Conservation (phyloP, 192 early-diverging fungal species). For the Entophlyctis luteolus region DNA sequence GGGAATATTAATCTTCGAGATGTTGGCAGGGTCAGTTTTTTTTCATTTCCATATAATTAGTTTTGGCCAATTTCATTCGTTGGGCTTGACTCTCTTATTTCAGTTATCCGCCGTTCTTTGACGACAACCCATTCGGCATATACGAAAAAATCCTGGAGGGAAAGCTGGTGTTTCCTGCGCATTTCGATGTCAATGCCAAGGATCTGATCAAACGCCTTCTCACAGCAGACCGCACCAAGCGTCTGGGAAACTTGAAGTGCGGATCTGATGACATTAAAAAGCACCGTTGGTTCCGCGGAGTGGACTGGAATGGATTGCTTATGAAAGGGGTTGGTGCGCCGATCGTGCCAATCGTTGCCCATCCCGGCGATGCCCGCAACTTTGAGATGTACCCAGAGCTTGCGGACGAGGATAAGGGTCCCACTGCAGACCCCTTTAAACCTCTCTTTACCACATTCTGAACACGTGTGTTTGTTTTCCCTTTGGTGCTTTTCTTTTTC, state of each 20-base stretch:
- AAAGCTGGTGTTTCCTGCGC: constrained; percentile 62
- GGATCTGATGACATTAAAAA: constrained; percentile 83
- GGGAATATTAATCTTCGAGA: constrained; percentile 94
- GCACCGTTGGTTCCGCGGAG: constrained; percentile 88
- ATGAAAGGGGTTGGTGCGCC: constrained; percentile 71
- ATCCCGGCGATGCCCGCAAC: constrained; percentile 92
- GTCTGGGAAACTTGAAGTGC: constrained; percentile 68
- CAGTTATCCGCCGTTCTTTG: constrained; percentile 64
- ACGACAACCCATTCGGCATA: constrained; percentile 64
- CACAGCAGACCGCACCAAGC: constrained; percentile 67
- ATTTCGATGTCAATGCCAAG: constrained; percentile 67
- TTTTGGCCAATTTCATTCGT: not conserved
- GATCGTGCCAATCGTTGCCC: constrained; percentile 80
- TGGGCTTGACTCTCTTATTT: not conserved
- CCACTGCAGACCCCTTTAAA: constrained; percentile 71
- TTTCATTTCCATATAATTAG: not conserved
- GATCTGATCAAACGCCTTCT: constrained; percentile 66
- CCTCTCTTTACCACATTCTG: constrained; percentile 68
- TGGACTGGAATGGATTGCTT: constrained; percentile 77
- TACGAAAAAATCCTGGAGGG: constrained; percentile 68
- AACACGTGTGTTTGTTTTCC: no score
- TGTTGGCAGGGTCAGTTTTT: constrained; percentile 79
- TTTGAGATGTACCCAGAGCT: constrained; percentile 96
- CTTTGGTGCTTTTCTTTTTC: no score
- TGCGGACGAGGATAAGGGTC: constrained; percentile 54